Conservation (phyloP, 1,284 basidiomycete genomes). For the Rhodotorula sp. region DNA sequence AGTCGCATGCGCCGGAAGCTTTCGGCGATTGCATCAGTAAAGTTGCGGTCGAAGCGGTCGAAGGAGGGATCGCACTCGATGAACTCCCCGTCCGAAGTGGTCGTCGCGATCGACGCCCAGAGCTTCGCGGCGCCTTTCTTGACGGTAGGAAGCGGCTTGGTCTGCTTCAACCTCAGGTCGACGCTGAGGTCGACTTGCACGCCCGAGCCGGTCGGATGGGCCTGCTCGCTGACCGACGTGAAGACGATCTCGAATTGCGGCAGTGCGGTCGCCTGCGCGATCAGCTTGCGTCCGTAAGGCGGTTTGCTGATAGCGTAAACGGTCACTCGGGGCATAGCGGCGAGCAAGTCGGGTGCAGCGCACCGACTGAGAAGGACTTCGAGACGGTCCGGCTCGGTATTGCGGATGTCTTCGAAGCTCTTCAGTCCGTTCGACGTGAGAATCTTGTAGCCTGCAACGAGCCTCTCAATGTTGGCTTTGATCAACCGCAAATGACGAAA, state of each 20-base stretch:
- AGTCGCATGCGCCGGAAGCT: constrained; percentile 38
- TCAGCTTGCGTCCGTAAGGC: constrained; percentile 35
- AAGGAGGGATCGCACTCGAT: constrained; percentile 18
- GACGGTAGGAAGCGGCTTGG: constrained; percentile 21
- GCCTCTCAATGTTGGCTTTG: too few relatives aligned
- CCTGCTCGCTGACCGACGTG: constrained; percentile 11
- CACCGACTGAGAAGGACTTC: constrained; percentile 34
- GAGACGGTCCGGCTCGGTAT: constrained; percentile 19
- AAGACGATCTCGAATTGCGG: constrained; percentile 35
- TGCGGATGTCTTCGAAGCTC: constrained; percentile 31
- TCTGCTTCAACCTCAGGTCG: constrained; percentile 27
- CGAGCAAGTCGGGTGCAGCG: background rate
- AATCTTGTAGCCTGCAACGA: constrained; percentile 14
- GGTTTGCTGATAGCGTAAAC: constrained; percentile 23
- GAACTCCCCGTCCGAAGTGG: constrained; percentile 34
- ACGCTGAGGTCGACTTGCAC: constrained; percentile 30
- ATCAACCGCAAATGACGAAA: background rate
- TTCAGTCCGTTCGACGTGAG: constrained; percentile 30
- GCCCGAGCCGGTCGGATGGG: constrained; percentile 12
- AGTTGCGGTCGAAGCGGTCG: background rate
- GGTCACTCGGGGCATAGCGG: background rate
- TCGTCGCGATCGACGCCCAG: constrained; percentile 19
- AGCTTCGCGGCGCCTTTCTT: constrained; percentile 29
- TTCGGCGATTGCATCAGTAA: background rate
- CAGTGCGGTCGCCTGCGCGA: constrained; percentile 30